These are phyloP conservation scores for Penicillium sp. DNA, from an alignment of 2,329 filamentous ascomycete species.

Conservation along the genomic window DNA sequence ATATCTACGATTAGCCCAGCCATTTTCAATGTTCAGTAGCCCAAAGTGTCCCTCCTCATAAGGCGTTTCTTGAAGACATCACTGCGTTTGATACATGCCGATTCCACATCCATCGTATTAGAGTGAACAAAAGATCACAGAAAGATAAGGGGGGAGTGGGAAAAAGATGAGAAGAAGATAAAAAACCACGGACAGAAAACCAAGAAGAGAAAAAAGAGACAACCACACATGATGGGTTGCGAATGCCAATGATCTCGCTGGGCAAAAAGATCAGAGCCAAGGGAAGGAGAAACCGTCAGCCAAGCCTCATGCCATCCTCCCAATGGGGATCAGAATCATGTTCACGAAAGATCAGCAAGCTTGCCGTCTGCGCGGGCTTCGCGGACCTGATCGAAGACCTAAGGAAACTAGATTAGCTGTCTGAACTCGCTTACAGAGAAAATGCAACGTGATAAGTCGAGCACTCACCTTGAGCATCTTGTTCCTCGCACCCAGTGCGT, in stretches of 20 bases:
- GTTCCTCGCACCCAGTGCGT: slow-evolving; percentile 87
- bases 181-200: slow-evolving; percentile 6
- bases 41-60: slow-evolving; percentile 26
- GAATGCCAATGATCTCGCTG: slow-evolving; percentile 22
- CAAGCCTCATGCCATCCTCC: slow-evolving; percentile 12
- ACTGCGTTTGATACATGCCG: slow-evolving; percentile 31
- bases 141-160: slow-evolving; percentile 22
- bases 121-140: slow-evolving; percentile 26
- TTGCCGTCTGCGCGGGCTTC: slow-evolving; percentile 76
- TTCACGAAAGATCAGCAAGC: slow-evolving; percentile 47
- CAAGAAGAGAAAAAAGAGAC: slow-evolving; percentile 8
- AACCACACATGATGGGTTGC: slow-evolving; percentile 16
- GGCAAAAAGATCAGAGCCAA: slow-evolving; percentile 7
- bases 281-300: neutral
- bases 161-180: slow-evolving; percentile 8
- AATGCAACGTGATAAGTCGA: neutral
- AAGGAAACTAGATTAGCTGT: slow-evolving; percentile 30
- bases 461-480: slow-evolving; percentile 90
- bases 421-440: neutral
- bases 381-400: slow-evolving; percentile 94
- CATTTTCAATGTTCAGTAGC: slow-evolving; percentile 29
- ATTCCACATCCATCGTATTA: slow-evolving; percentile 28
- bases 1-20: slow-evolving; percentile 31
- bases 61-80: slow-evolving; percentile 28
- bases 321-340: slow-evolving; percentile 10